Evolutionary conservation across 768 basidiomycete species (phyloP), one percentile per base, ranked within the genome.

Genomic region (Hygrophorus russula): DNA sequence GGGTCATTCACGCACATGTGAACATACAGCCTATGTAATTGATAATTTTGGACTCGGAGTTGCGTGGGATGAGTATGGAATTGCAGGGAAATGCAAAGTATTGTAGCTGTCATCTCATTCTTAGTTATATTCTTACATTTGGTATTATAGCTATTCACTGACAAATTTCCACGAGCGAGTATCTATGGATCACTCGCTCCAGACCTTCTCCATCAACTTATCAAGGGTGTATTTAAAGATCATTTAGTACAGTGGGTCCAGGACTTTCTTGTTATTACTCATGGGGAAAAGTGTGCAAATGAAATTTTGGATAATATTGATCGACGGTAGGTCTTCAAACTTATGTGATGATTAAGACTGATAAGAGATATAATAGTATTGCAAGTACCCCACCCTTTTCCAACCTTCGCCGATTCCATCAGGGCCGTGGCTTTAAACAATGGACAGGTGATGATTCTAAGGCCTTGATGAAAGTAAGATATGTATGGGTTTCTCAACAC

Each of bases 181-280:
- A 65, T 65, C 32, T 57, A 65, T 45, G 53, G 52, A 11, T 51
- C 62, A 2, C 30, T 66, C 0, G 31, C 59, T 2, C 59, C 64
- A 3, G 63, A 66, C 46, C 49, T 66, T 2, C 55, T 66, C 2
- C 65, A 69, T 45, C 65, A 68, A 47, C 27, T 69, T 3, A 64
- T 68, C 50, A 69, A 68, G 45, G 64, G 66, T 8, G 57, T 53
- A 1, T 69, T 67, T 51, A 68, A 66, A 40, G 65, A 67, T 36
- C 66, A 67, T 44, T 48, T 67, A 8, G 64, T 68, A 0, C 42
- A 41, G 8, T 68, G 66, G 67, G 54, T 62, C 0, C 37, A 46
- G 1, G 45, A 59, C 7, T 68, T 64, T 39, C 44, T 71, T 2
- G 9, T 39, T 1, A 2, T 41, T 0, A 30, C 17, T 1, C 46